phyloP scores from a whole-genome alignment of 2,329 filamentous ascomycete genomes.

The Aspergillus cejpii region DNA sequence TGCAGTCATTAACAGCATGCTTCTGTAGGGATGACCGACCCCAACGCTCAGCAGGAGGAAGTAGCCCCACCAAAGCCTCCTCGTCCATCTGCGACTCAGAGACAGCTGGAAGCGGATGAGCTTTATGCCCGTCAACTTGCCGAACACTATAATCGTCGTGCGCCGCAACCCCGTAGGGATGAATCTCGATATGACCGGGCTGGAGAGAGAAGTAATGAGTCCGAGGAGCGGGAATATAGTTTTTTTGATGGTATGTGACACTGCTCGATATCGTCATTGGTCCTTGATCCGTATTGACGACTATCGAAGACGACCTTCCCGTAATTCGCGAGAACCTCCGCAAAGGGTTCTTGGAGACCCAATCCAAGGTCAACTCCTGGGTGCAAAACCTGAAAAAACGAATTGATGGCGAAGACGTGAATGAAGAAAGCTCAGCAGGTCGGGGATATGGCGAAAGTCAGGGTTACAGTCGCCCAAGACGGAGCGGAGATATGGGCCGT shows the following conservation, averaged over 20 bases:
- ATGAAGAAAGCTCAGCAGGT: constrained; percentile 42
- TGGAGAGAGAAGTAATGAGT: constrained; percentile 50
- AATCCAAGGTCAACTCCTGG: constrained; percentile 88
- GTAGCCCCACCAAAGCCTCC: constrained; percentile 71
- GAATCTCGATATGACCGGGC: constrained; percentile 39
- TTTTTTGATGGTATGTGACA: constrained; percentile 66
- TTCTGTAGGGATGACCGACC: constrained; percentile 66
- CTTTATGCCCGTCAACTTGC: constrained; percentile 86
- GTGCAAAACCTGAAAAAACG: constrained; percentile 87
- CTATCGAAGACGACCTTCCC: constrained; percentile 69
- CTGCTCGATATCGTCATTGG: not conserved
- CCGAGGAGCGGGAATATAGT: constrained; percentile 69
- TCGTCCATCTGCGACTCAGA: constrained; percentile 63
- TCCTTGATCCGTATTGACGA: constrained; percentile 11
- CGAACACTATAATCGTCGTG: constrained; percentile 66
- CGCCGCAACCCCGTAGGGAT: constrained; percentile 28
- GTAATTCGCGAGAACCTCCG: constrained; percentile 87
- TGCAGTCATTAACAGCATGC: constrained; percentile 2
- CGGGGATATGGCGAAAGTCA: constrained; percentile 31
- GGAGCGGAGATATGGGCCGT: constrained; percentile 56
- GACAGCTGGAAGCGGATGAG: constrained; percentile 85
- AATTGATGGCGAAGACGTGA: constrained; percentile 79
- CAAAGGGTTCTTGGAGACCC: constrained; percentile 91
- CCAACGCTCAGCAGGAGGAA: constrained; percentile 58
- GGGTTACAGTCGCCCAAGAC: constrained; percentile 47